Percentiles rank a stretch among this genome's conserved stretches.
Evolutionary conservation across 805 yeast genomes (phyloP).

Genomic region (Candida tallmaniae): DNA sequence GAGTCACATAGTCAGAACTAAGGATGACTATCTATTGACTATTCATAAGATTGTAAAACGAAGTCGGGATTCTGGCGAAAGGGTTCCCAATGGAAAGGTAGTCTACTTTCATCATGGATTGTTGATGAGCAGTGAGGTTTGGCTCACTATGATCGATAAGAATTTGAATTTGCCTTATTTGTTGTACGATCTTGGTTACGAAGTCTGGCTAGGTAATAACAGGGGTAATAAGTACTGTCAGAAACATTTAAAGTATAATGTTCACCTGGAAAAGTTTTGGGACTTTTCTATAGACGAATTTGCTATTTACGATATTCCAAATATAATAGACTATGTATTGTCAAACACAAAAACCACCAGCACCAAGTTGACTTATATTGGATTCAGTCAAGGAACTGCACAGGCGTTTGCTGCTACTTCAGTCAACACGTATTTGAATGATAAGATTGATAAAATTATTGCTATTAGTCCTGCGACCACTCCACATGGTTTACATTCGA

Average conservation of each 20-base stretch:
- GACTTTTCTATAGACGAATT: slow-evolving; percentile 88
- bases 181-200: slow-evolving; percentile 78
- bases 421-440: slow-evolving; percentile 57
- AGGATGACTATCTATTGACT: slow-evolving; percentile 72
- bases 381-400: slow-evolving; percentile 92
- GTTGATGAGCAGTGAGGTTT: slow-evolving; percentile 78
- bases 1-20: slow-evolving; percentile 71
- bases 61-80: not conserved
- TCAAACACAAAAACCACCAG: slow-evolving; percentile 31
- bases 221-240: slow-evolving; percentile 76
- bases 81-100: slow-evolving; percentile 30
- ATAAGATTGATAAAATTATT: slow-evolving; percentile 52
- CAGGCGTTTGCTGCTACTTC: slow-evolving; percentile 85
- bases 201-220: slow-evolving; percentile 80
- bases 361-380: slow-evolving; percentile 60
- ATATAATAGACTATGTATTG: slow-evolving; percentile 70
- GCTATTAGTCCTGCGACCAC: slow-evolving; percentile 95
- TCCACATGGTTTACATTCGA: slow-evolving; percentile 78
- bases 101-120: slow-evolving; percentile 90
- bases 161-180: slow-evolving; percentile 59
- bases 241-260: slow-evolving; percentile 49
- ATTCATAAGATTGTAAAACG: slow-evolving; percentile 54
- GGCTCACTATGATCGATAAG: slow-evolving; percentile 49
- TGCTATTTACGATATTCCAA: slow-evolving; percentile 86
- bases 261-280: slow-evolving; percentile 62